Evolutionary conservation across 2,329 filamentous ascomycete genomes (phyloP).

Genomic region (Didymella lethalis): DNA sequence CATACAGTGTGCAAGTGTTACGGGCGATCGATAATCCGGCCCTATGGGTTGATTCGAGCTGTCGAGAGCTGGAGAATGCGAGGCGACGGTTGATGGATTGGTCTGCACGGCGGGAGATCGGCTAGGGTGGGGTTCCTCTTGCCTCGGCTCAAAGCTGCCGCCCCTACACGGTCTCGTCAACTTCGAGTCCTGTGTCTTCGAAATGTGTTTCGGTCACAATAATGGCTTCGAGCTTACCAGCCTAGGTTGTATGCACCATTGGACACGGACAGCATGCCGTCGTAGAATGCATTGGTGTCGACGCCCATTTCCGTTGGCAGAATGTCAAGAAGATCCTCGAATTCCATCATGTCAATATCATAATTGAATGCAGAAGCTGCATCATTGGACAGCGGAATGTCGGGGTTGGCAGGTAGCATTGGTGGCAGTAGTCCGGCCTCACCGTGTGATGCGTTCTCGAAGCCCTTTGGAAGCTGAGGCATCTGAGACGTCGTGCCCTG

Average conservation of each 20-base stretch:
- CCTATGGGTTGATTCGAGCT: neutral
- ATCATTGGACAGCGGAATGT: conserved; percentile 23
- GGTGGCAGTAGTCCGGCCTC: conserved; percentile 12
- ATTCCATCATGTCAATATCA: conserved; percentile 39
- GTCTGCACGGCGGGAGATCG: conserved; percentile 8
- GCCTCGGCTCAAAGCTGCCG: conserved; percentile 19
- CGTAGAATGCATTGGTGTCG: conserved; percentile 36
- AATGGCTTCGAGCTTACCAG: conserved; percentile 2
- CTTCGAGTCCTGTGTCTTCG: neutral
- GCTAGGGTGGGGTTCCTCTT: conserved; percentile 9
- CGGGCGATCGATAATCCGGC: neutral
- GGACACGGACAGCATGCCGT: conserved; percentile 32
- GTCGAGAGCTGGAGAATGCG: neutral
- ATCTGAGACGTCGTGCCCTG: conserved; percentile 13
- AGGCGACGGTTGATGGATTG: neutral
- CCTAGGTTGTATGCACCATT: conserved; percentile 7
- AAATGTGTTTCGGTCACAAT: neutral
- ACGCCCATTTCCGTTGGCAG: conserved; percentile 33
- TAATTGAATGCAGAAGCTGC: conserved; percentile 27
- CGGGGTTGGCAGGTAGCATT: conserved; percentile 5
- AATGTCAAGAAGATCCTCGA: conserved; percentile 38
- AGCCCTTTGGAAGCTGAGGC: conserved; percentile 17
- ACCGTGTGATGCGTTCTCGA: conserved; percentile 17
- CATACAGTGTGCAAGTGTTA: neutral
- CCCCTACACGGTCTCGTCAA: conserved; percentile 2